A percentile compares a stretch with the other conserved stretches of the same genome.
Conservation (phyloP, 2,329 filamentous ascomycete genomes). For the Emericellopsis cladophorae region DNA sequence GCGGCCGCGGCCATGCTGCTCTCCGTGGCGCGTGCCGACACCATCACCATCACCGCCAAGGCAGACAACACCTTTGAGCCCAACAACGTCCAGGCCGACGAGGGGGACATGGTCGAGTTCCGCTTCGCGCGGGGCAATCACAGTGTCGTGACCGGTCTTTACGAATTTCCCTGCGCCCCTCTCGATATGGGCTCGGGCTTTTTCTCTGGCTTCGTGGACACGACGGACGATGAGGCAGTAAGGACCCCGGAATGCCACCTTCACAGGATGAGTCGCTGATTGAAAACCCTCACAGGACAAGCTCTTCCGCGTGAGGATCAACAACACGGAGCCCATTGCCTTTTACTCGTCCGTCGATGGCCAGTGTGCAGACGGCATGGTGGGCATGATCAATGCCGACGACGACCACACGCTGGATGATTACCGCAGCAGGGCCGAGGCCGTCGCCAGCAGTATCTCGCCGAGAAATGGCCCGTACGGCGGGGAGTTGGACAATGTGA, state of each 20-base stretch:
- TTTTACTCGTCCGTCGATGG: slow-evolving; percentile 26
- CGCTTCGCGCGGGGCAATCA: slow-evolving; percentile 22
- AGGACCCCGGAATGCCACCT: slow-evolving; percentile 3
- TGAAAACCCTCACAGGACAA: slow-evolving; percentile 11
- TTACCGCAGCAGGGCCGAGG: slow-evolving; percentile 16
- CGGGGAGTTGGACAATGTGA: slow-evolving; percentile 12
- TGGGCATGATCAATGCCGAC: slow-evolving; percentile 23
- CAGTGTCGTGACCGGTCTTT: slow-evolving; percentile 22
- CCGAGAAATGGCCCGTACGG: slow-evolving; percentile 13
- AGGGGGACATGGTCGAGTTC: slow-evolving; percentile 22
- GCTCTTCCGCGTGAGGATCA: slow-evolving; percentile 20
- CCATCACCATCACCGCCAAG: slow-evolving; percentile 19
- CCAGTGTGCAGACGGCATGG: slow-evolving; percentile 23
- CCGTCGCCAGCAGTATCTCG: slow-evolving; percentile 11
- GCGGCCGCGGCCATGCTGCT: slow-evolving; percentile 8
- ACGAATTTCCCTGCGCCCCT: slow-evolving; percentile 20
- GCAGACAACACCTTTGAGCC: slow-evolving; percentile 19
- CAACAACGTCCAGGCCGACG: slow-evolving; percentile 14
- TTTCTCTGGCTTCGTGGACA: slow-evolving; percentile 21
- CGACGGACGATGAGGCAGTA: slow-evolving; percentile 15
- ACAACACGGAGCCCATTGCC: slow-evolving; percentile 17
- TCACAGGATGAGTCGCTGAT: neutral
- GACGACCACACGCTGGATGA: slow-evolving; percentile 14
- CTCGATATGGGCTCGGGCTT: slow-evolving; percentile 17
- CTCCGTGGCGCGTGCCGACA: slow-evolving; percentile 15